Evolutionary conservation across 257 asterid species (phyloP), one percentile per base, ranked within the genome.

Genomic region (Anisodus tanguticus): DNA sequence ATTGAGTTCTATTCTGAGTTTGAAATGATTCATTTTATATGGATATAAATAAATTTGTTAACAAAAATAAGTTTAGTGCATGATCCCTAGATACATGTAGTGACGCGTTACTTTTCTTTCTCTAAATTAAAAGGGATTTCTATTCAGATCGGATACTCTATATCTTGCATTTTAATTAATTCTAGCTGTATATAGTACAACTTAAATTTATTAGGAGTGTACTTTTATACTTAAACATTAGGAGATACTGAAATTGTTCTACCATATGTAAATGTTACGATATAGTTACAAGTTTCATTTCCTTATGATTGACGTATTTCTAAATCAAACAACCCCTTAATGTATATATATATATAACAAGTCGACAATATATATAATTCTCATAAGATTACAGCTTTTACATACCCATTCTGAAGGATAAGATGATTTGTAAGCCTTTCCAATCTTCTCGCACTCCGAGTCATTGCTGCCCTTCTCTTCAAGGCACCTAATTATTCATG

Each of bases 361-460:
- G 26, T 22, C 26, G 26, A 22, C 26, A 22, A 22, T 22, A 22
- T 22, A 22, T 22, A 22, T 22, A 22, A 22, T 22, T 22, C 26
- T 22, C 26, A 22, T 22, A 22, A 22, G 26, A 22, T 22, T 22
- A 22, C 26, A 22, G 17, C 9, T 5, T 11, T 22, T 81, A 8
- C 54, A 67, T 82, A 85, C 87, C 87, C 83, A 85, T 79, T 85
- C 83, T 26, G 76, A 11, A 13, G 83, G 88, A 83, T 85, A 87
- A 0, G 68, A 17, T 0, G 59, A 47, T 1, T 12, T 77, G 84
- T 85, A 91, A 68, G 84, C 70, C 2, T 92, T 80, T 0, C 83
- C 87, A 60, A 88, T 86, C 81, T 87, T 90, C 49, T 84, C 85
- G 84, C 93, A 92, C 45, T 89, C 90, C 59, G 59, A 47, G 43